These are phyloP conservation scores for Phaffomyces thermotolerans DNA, from an alignment of 805 yeast species.

Conservation along the genomic window DNA sequence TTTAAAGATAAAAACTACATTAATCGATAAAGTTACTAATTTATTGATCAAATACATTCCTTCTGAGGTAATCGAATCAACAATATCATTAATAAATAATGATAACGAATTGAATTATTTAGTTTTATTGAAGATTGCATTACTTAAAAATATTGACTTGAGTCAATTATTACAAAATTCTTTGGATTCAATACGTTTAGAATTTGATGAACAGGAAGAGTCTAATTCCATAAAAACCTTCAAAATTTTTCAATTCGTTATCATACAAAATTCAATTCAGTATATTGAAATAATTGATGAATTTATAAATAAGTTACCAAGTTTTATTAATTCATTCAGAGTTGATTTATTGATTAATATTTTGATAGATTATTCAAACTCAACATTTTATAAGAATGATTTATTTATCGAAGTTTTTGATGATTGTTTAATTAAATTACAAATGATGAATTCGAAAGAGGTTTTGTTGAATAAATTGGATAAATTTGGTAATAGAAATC, in stretches of 20 bases:
- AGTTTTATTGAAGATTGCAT: constrained; percentile 11
- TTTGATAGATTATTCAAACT: constrained; percentile 27
- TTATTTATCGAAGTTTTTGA: constrained; percentile 27
- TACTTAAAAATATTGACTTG: constrained; percentile 5
- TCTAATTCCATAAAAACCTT: constrained; percentile 20
- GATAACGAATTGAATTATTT: constrained; percentile 7
- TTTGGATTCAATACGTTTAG: constrained; percentile 14
- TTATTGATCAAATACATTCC: constrained; percentile 17
- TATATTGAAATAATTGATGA: constrained; percentile 24
- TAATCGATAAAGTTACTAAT: constrained; percentile 15
- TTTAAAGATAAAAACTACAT: constrained; percentile 11
- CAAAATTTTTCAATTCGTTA: constrained; percentile 21
- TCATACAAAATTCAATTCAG: constrained; percentile 18
- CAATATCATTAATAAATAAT: constrained; percentile 6
- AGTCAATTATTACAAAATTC: constrained; percentile 12
- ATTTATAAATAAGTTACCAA: constrained; percentile 30
- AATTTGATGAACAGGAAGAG: constrained; percentile 17
- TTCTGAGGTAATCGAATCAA: constrained; percentile 5
- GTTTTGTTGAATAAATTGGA: constrained; percentile 28
- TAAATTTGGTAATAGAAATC: constrained; percentile 23
- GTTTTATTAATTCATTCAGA: constrained; percentile 24
- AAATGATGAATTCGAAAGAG: constrained; percentile 14
- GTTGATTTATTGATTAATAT: constrained; percentile 28
- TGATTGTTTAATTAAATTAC: constrained; percentile 20
- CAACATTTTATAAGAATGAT: constrained; percentile 15